phyloP scores from a whole-genome alignment of 768 basidiomycete genomes.

The Crassisporium funariophilum region DNA sequence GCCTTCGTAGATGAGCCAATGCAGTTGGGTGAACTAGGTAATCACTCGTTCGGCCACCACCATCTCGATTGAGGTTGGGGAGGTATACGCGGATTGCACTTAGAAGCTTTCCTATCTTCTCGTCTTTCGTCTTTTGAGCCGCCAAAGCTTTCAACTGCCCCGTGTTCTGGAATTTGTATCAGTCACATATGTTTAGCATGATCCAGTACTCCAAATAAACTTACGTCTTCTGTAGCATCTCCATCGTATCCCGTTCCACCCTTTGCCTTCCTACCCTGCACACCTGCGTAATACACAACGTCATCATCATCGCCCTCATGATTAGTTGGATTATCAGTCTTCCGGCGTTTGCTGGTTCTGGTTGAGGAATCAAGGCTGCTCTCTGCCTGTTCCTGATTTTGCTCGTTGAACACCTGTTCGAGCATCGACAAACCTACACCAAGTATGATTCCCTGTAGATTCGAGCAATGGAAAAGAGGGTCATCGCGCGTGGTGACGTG shows the following conservation, averaged over 20 bases:
- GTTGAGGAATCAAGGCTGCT: conserved; percentile 32
- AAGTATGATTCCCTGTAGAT: conserved; percentile 85
- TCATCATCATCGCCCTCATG: conserved; percentile 54
- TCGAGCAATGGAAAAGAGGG: conserved; percentile 84
- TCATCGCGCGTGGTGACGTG: conserved; percentile 48
- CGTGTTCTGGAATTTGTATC: conserved; percentile 52
- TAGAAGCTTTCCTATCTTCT: conserved; percentile 69
- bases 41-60: conserved; percentile 82
- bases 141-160: conserved; percentile 80
- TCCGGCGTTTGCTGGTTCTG: conserved; percentile 48
- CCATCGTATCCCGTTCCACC: conserved; percentile 91
- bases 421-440: conserved; percentile 91
- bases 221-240: conserved; percentile 80
- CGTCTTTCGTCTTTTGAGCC: conserved; percentile 74
- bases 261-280: conserved; percentile 64
- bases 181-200: not conserved
- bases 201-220: conserved; percentile 28
- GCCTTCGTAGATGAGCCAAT: conserved; percentile 85
- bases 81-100: conserved; percentile 77
- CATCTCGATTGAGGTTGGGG: conserved; percentile 74
- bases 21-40: conserved; percentile 92
- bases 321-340: conserved; percentile 32
- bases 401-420: conserved; percentile 69
- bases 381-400: conserved; percentile 39
- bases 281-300: conserved; percentile 44